Evolutionary conservation across 2,329 filamentous ascomycete genomes (phyloP), one percentile per base, ranked within the genome.

Genomic region (Alternaria viburni): DNA sequence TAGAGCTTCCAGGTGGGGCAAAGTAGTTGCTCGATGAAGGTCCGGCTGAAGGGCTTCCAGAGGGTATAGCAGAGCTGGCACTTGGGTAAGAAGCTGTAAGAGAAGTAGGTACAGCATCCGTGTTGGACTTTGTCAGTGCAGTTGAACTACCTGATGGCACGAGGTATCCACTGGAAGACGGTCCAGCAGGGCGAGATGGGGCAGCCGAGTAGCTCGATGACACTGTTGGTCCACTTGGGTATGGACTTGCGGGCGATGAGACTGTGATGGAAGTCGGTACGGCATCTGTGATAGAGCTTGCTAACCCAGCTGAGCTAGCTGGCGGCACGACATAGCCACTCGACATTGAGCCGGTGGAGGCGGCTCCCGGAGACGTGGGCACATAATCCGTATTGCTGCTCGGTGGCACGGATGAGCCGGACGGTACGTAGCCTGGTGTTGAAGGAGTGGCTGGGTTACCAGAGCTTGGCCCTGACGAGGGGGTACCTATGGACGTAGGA

Each of bases 401-500:
- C 21, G 25, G 41, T 25, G 55, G 25, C 11, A 30, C 30, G 13
- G 51, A n/a, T 45, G 59, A n/a, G n/a, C 41, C 21, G 19, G 52
- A 30, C 17, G 49, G 11, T 17, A 41, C 25, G 25, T 44, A 54
- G 23, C 55, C 45, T 58, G 54, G 46, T 17, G 47, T 65, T 11
- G 62, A 55, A 21, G 45, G 25, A 45, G 26, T 28, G 46, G 21
- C 49, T 12, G 26, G 50, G 45, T 28, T 45, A 47, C 45, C 54
- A 45, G 28, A 51, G 46, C 41, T n/a, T 5, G 21, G 23, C 25
- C 45, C 55, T 45, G 19, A 36, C 36, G 17, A 47, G 12, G 17
- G 36, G 3, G 12, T 59, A 28, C 54, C 36, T 28, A n/a, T 45
- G 3, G 60, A 65, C 23, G 59, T 63, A 19, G 65, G 44, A 15